These are phyloP conservation scores for Cytospora schulzeri DNA, from an alignment of 2,329 filamentous ascomycete species.

Conservation along the genomic window DNA sequence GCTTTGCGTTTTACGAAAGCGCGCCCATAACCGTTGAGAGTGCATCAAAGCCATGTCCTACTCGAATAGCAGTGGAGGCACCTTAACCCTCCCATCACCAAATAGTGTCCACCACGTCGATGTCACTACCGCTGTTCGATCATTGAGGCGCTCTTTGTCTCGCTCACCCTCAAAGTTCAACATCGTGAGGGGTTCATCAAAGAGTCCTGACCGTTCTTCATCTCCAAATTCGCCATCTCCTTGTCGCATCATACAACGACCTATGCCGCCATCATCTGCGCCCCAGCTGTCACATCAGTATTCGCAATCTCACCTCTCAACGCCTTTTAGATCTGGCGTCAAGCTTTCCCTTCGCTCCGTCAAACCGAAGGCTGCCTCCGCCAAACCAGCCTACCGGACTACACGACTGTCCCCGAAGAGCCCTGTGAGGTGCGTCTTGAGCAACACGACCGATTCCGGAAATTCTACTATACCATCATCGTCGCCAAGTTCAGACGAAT, in stretches of 20 bases:
- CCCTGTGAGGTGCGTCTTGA: conserved; percentile 77
- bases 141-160: conserved; percentile 83
- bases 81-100: conserved; percentile 83
- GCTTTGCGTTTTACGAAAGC: neutral
- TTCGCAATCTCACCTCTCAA: conserved; percentile 56
- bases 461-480: conserved; percentile 62
- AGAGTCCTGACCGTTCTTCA: conserved; percentile 52
- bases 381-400: conserved; percentile 57
- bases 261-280: conserved; percentile 47
- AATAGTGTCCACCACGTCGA: conserved; percentile 82
- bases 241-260: conserved; percentile 37
- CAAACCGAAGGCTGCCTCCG: conserved; percentile 59
- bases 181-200: conserved; percentile 54
- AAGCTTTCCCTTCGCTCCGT: conserved; percentile 68
- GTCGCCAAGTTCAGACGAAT: conserved; percentile 42
- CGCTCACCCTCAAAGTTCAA: conserved; percentile 91
- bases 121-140: conserved; percentile 73
- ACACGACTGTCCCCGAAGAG: conserved; percentile 75
- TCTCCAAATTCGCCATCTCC: conserved; percentile 62
- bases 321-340: conserved; percentile 66
- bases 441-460: conserved; percentile 68
- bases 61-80: conserved; percentile 67
- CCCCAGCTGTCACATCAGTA: conserved; percentile 34
- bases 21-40: neutral
- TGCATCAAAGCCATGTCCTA: conserved; percentile 53